Conservation (phyloP, 495 filamentous ascomycete genomes). For the Penicillium turbatum region DNA sequence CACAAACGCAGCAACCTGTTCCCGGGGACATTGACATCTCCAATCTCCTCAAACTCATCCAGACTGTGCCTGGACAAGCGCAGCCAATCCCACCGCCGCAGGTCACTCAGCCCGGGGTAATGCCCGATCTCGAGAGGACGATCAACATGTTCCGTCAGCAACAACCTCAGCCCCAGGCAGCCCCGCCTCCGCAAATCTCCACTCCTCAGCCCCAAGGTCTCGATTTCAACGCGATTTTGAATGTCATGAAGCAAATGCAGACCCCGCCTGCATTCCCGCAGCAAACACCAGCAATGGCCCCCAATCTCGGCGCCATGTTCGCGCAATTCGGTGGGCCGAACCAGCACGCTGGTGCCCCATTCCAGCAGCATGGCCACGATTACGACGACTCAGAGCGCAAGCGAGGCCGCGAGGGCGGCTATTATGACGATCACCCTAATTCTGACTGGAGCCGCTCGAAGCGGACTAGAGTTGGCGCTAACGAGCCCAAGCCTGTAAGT, state of each 20-base stretch:
- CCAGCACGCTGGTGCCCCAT: constrained; percentile 22
- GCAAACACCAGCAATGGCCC: constrained; percentile 27
- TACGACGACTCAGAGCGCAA: constrained; percentile 46
- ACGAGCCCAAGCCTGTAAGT: constrained; percentile 37
- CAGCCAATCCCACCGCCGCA: constrained; percentile 31
- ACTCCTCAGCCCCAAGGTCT: constrained; percentile 22
- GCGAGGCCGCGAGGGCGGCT: constrained; percentile 34
- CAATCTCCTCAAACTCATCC: constrained; percentile 46
- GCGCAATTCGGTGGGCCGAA: constrained; percentile 42
- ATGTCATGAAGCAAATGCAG: constrained; percentile 36
- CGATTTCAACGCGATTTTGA: constrained; percentile 36
- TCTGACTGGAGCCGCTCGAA: constrained; percentile 32
- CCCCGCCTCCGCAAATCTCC: constrained; percentile 31
- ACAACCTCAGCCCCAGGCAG: constrained; percentile 31
- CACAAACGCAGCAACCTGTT: constrained; percentile 19
- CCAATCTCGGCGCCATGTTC: constrained; percentile 48
- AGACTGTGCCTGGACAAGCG: constrained; percentile 31
- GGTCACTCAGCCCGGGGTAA: constrained; percentile 17
- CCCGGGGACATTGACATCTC: constrained; percentile 39
- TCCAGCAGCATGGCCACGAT: constrained; percentile 19
- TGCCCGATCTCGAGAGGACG: constrained; percentile 39
- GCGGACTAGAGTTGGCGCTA: constrained; percentile 26
- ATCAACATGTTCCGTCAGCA: constrained; percentile 45
- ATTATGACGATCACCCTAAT: constrained; percentile 30
- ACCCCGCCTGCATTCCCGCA: constrained; percentile 24